Evolutionary conservation across 352 stramenopile species (phyloP).

Genomic region (Phytophthora nicotianae): DNA sequence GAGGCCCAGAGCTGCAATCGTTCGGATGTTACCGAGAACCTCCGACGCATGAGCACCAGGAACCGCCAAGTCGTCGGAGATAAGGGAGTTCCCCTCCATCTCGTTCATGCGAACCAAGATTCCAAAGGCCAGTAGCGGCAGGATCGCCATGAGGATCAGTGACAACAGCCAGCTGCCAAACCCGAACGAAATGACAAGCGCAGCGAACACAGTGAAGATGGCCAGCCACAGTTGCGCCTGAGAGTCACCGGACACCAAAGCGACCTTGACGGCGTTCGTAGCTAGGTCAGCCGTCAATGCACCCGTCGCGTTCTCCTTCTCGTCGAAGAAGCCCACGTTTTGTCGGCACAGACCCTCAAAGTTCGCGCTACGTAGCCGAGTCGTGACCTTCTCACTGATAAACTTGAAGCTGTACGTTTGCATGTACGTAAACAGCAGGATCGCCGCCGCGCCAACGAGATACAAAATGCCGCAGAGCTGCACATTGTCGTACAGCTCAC

Average conservation of each 20-base stretch:
- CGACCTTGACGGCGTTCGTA: slow-evolving; percentile 52
- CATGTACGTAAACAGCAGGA: slow-evolving; percentile 42
- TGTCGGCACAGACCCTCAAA: slow-evolving; percentile 47
- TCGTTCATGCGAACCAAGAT: slow-evolving; percentile 3
- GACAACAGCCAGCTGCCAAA: slow-evolving; percentile 5
- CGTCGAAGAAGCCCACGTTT: slow-evolving; percentile 79
- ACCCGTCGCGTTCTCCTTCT: slow-evolving; percentile 62
- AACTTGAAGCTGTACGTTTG: slow-evolving; percentile 58
- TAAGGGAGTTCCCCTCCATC: slow-evolving; percentile 25
- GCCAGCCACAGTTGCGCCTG: neutral
- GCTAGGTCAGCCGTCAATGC: slow-evolving; percentile 55
- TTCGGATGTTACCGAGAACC: slow-evolving; percentile 51
- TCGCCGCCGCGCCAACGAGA: slow-evolving; percentile 30
- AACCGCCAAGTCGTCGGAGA: slow-evolving; percentile 31
- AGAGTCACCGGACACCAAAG: slow-evolving; percentile 39
- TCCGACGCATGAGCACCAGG: slow-evolving; percentile 49
- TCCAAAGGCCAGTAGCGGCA: slow-evolving; percentile 2
- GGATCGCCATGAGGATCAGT: slow-evolving; percentile 4
- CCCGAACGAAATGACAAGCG: slow-evolving; percentile 1
- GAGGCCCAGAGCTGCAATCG: slow-evolving; percentile 42
- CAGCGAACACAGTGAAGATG: neutral
- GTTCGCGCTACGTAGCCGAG: slow-evolving; percentile 47
- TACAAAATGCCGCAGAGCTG: slow-evolving; percentile 32
- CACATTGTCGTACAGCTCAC: slow-evolving; percentile 43
- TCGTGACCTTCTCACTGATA: slow-evolving; percentile 50